phyloP scores from a whole-genome alignment of 2,329 filamentous ascomycete genomes.

The Myriosclerotinia duriaeana region DNA sequence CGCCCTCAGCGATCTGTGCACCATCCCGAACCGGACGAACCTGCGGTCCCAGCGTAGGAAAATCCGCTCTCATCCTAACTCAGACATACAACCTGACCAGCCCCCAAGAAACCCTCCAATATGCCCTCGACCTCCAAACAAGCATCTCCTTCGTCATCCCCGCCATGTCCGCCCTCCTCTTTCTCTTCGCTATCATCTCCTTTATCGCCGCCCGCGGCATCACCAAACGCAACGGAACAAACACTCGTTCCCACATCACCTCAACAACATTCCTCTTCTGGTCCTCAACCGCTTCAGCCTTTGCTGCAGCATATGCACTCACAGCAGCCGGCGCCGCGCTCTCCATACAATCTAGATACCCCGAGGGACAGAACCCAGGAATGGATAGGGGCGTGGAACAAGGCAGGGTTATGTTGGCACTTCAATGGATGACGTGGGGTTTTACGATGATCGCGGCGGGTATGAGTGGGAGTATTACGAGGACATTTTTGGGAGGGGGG shows the following conservation, averaged over 20 bases:
- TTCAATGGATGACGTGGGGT: constrained; percentile 17
- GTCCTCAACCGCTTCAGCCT: background rate
- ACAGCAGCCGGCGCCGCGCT: constrained; percentile 12
- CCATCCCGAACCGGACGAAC: background rate
- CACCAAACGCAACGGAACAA: constrained; percentile 1
- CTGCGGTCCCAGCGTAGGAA: constrained; percentile 12
- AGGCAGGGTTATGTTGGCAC: constrained; percentile 3
- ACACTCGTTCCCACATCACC: background rate
- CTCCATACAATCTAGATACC: background rate
- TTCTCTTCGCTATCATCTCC: background rate
- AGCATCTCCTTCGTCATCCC: constrained; percentile 12
- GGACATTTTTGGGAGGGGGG: background rate
- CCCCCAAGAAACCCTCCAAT: background rate
- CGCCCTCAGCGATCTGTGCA: background rate
- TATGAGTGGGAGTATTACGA: constrained; percentile 14
- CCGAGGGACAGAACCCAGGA: background rate
- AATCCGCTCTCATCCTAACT: constrained; percentile 1
- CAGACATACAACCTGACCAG: constrained; percentile 5
- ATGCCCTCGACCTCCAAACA: constrained; percentile 9
- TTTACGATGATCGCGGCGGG: background rate
- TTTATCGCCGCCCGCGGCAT: constrained; percentile 8
- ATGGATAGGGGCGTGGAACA: background rate
- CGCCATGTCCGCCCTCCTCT: constrained; percentile 5
- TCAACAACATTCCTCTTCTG: constrained; percentile 9
- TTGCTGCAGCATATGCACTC: constrained; percentile 8